Base-by-base conservation (phyloP, 805 yeast species). In the Schizosaccharomyces cryophilus region DNA sequence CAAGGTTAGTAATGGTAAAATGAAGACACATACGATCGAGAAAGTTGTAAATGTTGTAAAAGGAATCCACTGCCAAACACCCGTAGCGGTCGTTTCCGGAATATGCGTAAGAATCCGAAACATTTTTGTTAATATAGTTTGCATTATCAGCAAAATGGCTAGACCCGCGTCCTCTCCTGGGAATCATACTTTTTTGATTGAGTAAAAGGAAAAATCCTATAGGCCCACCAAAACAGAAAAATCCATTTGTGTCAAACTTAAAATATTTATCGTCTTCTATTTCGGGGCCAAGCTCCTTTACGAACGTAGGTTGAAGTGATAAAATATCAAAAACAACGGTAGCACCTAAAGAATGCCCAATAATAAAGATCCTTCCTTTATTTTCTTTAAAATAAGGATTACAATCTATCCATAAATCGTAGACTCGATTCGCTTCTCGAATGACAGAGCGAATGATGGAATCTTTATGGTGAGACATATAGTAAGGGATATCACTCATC, bases 271-370 rank as follows among this genome's bases (percentile, higher is more conserved):
- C 72, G 0, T 69, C 68, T 15, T 67, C 66, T 3, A 45, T 45
- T 21, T 30, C 26, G 42, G 40, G 21, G 17, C 21, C 31, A 13
- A 51, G 24, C 30, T 61, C 45, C 4, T 40, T 35, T n/a, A 38
- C 47, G 35, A 56, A 56, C 1, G 73, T 66, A 1, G 75, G 75
- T 65, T 74, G 77, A 30, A 66, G 66, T 5, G 74, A 67, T 35
- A 89, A 70, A 38, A 90, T 74, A 70, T 90, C 96, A 64, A 87
- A 82, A 1, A 82, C 76, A 56, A 88, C 85, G 0, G 88, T 82
- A 13, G 94, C 83, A 0, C 96, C 96, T 51, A 88, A 72, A 0
- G 95, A 87, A 69, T 88, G 96, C 0, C 95, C 96, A 63, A 88
- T 73, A 1, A 88, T 69, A 66, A 87, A 86, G 0, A 87, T 82